Evolutionary conservation across 2,329 filamentous ascomycete genomes (phyloP).

Genomic region (Trichophyton mentagrophytes): DNA sequence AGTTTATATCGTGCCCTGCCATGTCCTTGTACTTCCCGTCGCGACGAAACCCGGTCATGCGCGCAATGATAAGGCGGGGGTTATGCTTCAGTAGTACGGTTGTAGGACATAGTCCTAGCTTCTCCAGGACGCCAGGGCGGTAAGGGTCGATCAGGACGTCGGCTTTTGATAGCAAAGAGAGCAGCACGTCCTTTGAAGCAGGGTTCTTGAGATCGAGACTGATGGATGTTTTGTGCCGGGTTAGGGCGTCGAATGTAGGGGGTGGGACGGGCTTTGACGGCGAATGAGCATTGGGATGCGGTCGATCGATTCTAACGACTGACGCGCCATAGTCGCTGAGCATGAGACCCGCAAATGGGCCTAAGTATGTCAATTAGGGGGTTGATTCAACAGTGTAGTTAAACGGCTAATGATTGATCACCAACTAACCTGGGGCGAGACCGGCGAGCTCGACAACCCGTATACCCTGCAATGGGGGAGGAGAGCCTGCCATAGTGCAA

Average conservation of each 20-base stretch:
- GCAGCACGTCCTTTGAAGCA: conserved; percentile 52
- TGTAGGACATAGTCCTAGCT: conserved; percentile 60
- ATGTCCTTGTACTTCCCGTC: conserved; percentile 76
- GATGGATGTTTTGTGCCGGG: conserved; percentile 69
- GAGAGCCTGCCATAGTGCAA: conserved; percentile 1
- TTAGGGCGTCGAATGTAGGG: conserved; percentile 56
- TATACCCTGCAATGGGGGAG: conserved; percentile 16
- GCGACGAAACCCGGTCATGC: conserved; percentile 80
- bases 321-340: conserved; percentile 81
- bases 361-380: conserved; percentile 32
- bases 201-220: conserved; percentile 63
- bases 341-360: conserved; percentile 76
- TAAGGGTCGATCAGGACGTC: conserved; percentile 90
- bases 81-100: conserved; percentile 54
- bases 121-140: conserved; percentile 80
- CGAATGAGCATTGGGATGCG: conserved; percentile 30
- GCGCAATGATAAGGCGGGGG: conserved; percentile 62
- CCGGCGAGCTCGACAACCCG: conserved; percentile 20
- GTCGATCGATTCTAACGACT: conserved; percentile 72
- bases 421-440: conserved; percentile 18
- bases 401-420: neutral
- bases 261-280: conserved; percentile 30
- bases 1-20: conserved; percentile 95
- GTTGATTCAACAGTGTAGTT: neutral
- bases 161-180: conserved; percentile 46